Conservation (phyloP, 345 rosid species). For the Dovyalis caffra region DNA sequence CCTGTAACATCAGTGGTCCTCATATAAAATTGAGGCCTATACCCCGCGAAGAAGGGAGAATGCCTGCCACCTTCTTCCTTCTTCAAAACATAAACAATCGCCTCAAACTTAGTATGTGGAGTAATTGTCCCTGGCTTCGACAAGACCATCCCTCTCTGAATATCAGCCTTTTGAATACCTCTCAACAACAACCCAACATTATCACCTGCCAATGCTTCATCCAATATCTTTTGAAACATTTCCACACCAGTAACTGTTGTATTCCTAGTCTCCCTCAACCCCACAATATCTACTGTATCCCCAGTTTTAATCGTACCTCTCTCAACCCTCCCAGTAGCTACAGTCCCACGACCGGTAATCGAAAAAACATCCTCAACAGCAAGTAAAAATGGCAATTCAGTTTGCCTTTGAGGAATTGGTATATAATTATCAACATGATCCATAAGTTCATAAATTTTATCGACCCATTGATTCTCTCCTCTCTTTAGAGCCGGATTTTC, state of each 20-base stretch:
- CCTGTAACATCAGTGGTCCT: slow-evolving; percentile 97
- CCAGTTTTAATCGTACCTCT: slow-evolving; percentile 76
- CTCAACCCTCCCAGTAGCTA: slow-evolving; percentile 89
- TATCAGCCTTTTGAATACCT: slow-evolving; percentile 82
- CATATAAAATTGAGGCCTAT: slow-evolving; percentile 94
- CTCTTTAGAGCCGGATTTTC: slow-evolving; percentile 62
- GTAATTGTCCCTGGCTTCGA: slow-evolving; percentile 82
- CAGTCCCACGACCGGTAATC: slow-evolving; percentile 88
- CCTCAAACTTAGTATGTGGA: slow-evolving; percentile 70
- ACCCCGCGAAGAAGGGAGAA: slow-evolving; percentile 83
- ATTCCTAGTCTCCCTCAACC: slow-evolving; percentile 77
- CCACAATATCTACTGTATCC: slow-evolving; percentile 76
- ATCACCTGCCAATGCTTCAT: slow-evolving; percentile 89
- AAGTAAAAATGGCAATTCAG: slow-evolving; percentile 81
- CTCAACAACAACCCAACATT: slow-evolving; percentile 89
- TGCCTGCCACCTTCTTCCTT: slow-evolving; percentile 98
- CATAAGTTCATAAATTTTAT: slow-evolving; percentile 90
- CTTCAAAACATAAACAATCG: slow-evolving; percentile 88
- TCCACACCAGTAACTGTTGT: slow-evolving; percentile 77
- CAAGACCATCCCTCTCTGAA: slow-evolving; percentile 95
- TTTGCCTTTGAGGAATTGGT: slow-evolving; percentile 78
- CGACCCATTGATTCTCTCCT: slow-evolving; percentile 87
- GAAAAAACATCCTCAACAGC: slow-evolving; percentile 92
- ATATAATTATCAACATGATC: slow-evolving; percentile 80
- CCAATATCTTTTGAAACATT: slow-evolving; percentile 88